Conservation (phyloP, 805 yeast species). For the Pichia pseudocactophila region DNA sequence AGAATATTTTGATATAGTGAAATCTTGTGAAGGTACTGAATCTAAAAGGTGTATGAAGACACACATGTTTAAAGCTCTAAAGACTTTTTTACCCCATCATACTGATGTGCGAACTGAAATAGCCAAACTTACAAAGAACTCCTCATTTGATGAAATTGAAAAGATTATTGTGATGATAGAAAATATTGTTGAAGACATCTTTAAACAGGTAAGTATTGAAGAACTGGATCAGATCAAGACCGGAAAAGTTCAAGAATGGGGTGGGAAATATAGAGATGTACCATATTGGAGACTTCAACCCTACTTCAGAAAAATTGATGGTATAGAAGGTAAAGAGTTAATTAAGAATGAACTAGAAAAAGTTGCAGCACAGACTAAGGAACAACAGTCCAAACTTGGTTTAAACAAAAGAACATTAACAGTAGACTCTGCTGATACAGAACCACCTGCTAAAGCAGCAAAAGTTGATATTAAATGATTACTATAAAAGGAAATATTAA, state of each 20-base stretch:
- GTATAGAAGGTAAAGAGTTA: constrained; percentile 45
- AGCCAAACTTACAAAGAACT: constrained; percentile 38
- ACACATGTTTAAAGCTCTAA: constrained; percentile 79
- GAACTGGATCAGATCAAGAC: constrained; percentile 45
- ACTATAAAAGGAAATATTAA: background rate
- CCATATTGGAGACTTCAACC: constrained; percentile 99
- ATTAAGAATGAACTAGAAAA: constrained; percentile 15
- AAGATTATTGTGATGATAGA: constrained; percentile 60
- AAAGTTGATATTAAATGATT: background rate
- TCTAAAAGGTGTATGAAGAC: constrained; percentile 81
- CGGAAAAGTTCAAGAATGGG: constrained; percentile 59
- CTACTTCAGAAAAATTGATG: constrained; percentile 82
- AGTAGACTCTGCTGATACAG: background rate
- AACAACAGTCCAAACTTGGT: constrained; percentile 9
- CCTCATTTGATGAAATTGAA: constrained; percentile 38
- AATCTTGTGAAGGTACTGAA: constrained; percentile 52
- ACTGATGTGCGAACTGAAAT: constrained; percentile 70
- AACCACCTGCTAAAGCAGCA: constrained; percentile 1
- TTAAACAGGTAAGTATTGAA: constrained; percentile 40
- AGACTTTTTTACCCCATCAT: constrained; percentile 69
- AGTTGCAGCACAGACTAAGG: constrained; percentile 8
- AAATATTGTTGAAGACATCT: constrained; percentile 48
- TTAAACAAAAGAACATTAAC: constrained; percentile 10
- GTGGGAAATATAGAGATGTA: constrained; percentile 68
- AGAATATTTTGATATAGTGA: constrained; percentile 83